Evolutionary conservation across 305 asterid genomes (phyloP), one percentile per base, ranked within the genome.

Genomic region (Coffea humblotiana): DNA sequence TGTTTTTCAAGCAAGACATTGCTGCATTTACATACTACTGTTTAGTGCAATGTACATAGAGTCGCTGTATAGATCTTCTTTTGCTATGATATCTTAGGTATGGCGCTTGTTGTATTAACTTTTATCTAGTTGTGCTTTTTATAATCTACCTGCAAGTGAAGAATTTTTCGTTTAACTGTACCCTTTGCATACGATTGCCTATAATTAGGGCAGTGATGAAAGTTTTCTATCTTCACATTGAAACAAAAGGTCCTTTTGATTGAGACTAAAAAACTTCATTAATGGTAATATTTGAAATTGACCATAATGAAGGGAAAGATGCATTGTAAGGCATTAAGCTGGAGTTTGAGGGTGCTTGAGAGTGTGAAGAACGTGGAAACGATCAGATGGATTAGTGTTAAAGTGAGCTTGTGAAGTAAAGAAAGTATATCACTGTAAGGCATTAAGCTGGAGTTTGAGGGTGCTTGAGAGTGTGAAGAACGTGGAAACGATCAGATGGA

Each of bases 1-100:
- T 66, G 40, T 66, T 29, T 69, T 4, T 40, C 8, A n/a, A 51
- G 80, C 15, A 77, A 19, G 43, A 68, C 68, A 18, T 78, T 66
- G 63, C 29, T 51, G 78, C 43, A 58, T 60, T 37, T 43, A 40
- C 23, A 54, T 15, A 37, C 19, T 35, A 10, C 2, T 40, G 43
- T 14, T 14, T 6, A 21, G 54, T 47, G 60, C 0, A 18, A 52
- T 40, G 43, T 40, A 40, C 43, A 40, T 40, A 40, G 6, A 40
- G 6, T 69, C n/a, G 23, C 16, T 72, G 76, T 68, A 37, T 8
- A 66, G 47, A 65, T 65, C 45, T 11, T 74, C 40, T 10, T 25
- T 68, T 35, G 8, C 3, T 68, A 13, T 32, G 19, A 25, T 25
- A 25, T 61, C 3, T 61, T 10, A 5, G 4, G 4, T 13, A 66